phyloP scores from a whole-genome alignment of 2,329 filamentous ascomycete genomes.

The Aspergillaceae sp. region DNA sequence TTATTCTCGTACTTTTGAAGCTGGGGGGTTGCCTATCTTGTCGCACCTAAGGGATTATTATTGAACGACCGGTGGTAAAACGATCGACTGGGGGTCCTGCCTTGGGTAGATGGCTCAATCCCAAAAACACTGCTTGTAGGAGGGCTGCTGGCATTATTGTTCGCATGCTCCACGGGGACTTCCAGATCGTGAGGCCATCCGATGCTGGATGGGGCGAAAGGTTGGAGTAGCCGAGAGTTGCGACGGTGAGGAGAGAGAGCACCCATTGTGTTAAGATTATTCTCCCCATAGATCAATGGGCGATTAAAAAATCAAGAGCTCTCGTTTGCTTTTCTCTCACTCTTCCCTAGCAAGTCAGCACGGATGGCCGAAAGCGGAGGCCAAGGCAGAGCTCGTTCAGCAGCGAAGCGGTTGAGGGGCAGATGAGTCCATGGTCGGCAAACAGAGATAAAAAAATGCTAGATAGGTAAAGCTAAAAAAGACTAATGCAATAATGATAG shows the following conservation, averaged over 20 bases:
- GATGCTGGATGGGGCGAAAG: neutral
- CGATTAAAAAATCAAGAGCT: no score
- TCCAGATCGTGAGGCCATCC: conserved; percentile 8
- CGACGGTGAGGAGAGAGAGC: conserved; percentile 22
- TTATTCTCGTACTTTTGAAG: no score
- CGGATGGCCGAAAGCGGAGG: no score
- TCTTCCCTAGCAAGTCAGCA: no score
- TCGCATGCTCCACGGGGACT: conserved; percentile 19
- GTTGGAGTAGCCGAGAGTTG: conserved; percentile 15
- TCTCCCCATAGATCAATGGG: neutral
- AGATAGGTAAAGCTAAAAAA: no score
- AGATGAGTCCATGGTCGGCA: no score
- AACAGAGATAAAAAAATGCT: no score
- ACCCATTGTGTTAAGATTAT: conserved; percentile 11
- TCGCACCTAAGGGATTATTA: conserved; percentile 32
- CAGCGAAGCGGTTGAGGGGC: no score
- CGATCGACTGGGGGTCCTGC: conserved; percentile 33
- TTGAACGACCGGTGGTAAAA: conserved; percentile 41
- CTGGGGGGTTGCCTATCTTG: no score
- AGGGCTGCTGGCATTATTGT: conserved; percentile 16
- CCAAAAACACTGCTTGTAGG: conserved; percentile 18
- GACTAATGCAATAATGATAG: neutral
- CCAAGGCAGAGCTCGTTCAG: no score
- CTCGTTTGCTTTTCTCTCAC: neutral
- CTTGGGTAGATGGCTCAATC: conserved; percentile 21